Base-by-base conservation (phyloP, 768 basidiomycete species). In the Lentinula lateritia region DNA sequence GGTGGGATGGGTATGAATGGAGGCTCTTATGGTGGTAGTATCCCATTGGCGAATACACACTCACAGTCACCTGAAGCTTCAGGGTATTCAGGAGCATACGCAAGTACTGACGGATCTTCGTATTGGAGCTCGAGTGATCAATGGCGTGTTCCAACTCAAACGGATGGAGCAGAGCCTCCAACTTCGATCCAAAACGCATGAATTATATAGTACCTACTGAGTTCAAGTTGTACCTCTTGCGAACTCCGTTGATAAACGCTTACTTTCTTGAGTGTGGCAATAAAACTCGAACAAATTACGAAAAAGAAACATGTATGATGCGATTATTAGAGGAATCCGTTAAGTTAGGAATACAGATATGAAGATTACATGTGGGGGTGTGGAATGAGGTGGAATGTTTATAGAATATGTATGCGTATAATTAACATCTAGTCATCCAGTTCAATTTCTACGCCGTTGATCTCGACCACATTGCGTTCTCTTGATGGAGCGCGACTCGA, bases 101-200 rank as follows among this genome's bases (percentile, higher is more conserved):
- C 18, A 55, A 39, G 46, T 13, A 50, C 58, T 18, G 61, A 55
- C n/a, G 34, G 54, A 9, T 45, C 61, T 8, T 36, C 66, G n/a
- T 62, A 66, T 53, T 76, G 75, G 76, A 69, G 28, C 28, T 28
- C 28, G 28, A 28, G 65, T 63, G 72, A 76, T 63, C 71, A 76
- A 62, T 82, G 80, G 80, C 67, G 73, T 35, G 67, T 69, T 62
- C 74, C 70, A 23, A 23, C 18, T 48, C 20, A 16, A 20, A 9
- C 18, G 8, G 67, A 65, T 52, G 65, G 67, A 34, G 54, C 71
- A 52, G 63, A 61, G 6, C 12, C 28, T 28, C 28, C 38, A 16
- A 9, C 39, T 35, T 12, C 18, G 41, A 23, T 5, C n/a, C 36
- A 45, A 20, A 48, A 48, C 6, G 4, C 46, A 23, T 20, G 8